Evolutionary conservation across 2,329 filamentous ascomycete genomes (phyloP).

Genomic region (Pochonia chlamydosporia): DNA sequence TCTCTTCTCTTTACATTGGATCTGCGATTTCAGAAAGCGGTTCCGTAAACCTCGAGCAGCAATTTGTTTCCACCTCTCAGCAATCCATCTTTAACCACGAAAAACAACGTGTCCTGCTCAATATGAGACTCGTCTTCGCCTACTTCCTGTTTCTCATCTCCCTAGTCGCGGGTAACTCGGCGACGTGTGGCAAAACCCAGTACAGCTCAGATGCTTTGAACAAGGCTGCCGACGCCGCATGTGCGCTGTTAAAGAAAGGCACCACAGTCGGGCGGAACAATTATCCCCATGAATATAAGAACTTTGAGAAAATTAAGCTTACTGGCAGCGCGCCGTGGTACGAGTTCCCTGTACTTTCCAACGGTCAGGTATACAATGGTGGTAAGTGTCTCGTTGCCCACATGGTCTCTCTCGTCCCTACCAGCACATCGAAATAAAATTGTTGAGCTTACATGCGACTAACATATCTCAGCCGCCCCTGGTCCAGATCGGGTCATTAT

Average conservation of each 20-base stretch:
- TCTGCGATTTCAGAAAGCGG: neutral
- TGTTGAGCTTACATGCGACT: constrained; percentile 2
- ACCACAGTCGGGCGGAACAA: constrained; percentile 25
- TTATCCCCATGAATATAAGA: constrained; percentile 56
- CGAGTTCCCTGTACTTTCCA: constrained; percentile 55
- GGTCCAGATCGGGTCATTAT: constrained; percentile 59
- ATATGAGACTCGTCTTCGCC: constrained; percentile 7
- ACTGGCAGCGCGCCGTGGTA: constrained; percentile 48
- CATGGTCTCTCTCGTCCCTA: neutral
- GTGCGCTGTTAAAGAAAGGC: constrained; percentile 39
- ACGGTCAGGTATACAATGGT: constrained; percentile 45
- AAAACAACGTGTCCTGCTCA: neutral
- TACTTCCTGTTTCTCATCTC: constrained; percentile 11
- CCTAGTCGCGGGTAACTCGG: constrained; percentile 18
- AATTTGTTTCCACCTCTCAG: too few relatives aligned
- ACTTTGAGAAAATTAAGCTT: constrained; percentile 59
- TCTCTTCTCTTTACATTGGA: neutral
- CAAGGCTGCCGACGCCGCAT: constrained; percentile 45
- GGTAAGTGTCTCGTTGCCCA: constrained; percentile 29
- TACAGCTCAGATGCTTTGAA: constrained; percentile 41
- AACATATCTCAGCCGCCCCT: constrained; percentile 40
- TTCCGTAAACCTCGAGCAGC: too few relatives aligned
- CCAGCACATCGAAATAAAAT: neutral
- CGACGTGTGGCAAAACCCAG: constrained; percentile 45
- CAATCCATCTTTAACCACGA: too few relatives aligned